Evolutionary conservation across 345 rosid genomes (phyloP), one percentile per base, ranked within the genome.

Genomic region (Bretschneidera sinensis): DNA sequence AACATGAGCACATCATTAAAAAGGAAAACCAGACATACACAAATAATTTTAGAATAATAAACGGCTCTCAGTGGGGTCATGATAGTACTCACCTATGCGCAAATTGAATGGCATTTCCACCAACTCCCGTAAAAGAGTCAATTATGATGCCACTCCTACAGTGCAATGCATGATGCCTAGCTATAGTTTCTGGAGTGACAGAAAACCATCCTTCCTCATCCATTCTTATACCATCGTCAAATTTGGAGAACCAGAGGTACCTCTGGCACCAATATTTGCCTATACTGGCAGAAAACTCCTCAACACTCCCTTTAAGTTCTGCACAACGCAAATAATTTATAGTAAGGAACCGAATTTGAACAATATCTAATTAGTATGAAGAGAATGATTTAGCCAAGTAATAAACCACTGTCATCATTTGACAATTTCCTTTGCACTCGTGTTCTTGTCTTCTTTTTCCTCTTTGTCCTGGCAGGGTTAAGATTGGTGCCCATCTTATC

Each of bases 181-280:
- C 96, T 61, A 94, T 83, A 71, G 67, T 59, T 71, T 94, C 97
- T 28, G 99, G 96, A 39, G 96, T 94, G 59, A 90, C 98, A 75
- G 97, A 92, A 81, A 90, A 92, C 99, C 99, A 92, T 52, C 97
- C 97, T 79, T 92, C 99, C 75, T 87, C 89, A 11, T 92, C 96
- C 99, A 92, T 88, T 80, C 67, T 75, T 62, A 90, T 77, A 59
- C 97, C 99, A 48, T 79, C 80, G 48, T 90, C 92, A 69, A 83
- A 90, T 79, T 79, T 78, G 48, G 97, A 87, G 79, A 94, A 94
- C 34, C 86, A 71, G 22, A 66, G 48, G 72, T 94, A 86, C 60
- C 99, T 75, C 65, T 94, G 99, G 69, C 74, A 71, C 97, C 99
- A 94, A 73, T 90, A 87, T 78, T 90, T 94, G 52, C 72, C 67